Evolutionary conservation across 2,329 filamentous ascomycete species (phyloP).

Genomic region (Aspergillus clavatus): DNA sequence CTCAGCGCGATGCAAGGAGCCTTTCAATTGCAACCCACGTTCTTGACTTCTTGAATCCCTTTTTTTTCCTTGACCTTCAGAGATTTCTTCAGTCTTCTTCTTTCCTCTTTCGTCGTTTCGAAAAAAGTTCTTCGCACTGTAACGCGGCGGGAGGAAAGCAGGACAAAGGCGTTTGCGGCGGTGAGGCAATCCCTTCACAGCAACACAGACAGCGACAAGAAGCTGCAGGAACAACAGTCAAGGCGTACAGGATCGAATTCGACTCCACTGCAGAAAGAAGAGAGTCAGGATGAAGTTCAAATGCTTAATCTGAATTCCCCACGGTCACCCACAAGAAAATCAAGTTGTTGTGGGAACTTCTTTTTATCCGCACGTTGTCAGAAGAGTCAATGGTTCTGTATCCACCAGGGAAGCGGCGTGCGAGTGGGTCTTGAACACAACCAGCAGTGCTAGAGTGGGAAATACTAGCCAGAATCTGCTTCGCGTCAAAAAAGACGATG

Average conservation of each 20-base stretch:
- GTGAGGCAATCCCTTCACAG: conserved; percentile 7
- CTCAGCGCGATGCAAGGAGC: conserved; percentile 6
- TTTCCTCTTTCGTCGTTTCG: conserved; percentile 13
- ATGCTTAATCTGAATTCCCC: conserved; percentile 38
- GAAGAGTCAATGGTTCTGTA: conserved; percentile 35
- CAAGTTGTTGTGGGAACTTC: conserved; percentile 36
- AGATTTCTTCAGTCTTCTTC: too few species aligned
- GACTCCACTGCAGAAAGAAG: conserved; percentile 31
- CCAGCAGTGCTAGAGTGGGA: conserved; percentile 26
- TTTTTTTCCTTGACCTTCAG: conserved; percentile 5
- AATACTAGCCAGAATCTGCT: conserved; percentile 27
- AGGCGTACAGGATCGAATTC: conserved; percentile 3
- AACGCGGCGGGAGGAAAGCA: conserved; percentile 5
- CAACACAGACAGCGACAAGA: conserved; percentile 6
- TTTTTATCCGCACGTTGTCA: conserved; percentile 41
- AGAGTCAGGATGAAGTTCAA: conserved; percentile 25
- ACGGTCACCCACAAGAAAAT: conserved; percentile 37
- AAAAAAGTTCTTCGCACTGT: neutral
- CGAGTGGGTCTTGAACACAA: conserved; percentile 38
- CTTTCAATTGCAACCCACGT: conserved; percentile 11
- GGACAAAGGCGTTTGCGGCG: conserved; percentile 13
- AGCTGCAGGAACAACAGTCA: conserved; percentile 16
- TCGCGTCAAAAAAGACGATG: conserved; percentile 29
- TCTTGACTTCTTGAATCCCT: conserved; percentile 5
- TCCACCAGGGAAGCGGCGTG: conserved; percentile 38